phyloP scores from a whole-genome alignment of 2,329 filamentous ascomycete genomes.

The Davidsoniella virescens region DNA sequence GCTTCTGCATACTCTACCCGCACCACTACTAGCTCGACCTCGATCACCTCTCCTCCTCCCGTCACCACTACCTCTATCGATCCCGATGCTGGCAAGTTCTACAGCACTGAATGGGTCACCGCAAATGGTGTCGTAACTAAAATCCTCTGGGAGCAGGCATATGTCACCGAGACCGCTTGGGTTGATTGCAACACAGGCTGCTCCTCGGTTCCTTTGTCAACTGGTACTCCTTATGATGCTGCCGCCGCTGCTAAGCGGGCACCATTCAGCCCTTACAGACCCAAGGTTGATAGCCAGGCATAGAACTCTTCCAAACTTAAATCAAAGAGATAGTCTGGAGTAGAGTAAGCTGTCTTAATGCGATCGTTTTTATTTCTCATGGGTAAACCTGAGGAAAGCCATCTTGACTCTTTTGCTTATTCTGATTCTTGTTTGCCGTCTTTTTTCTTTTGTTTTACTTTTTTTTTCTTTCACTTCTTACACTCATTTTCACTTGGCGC shows the following conservation, averaged over 20 bases:
- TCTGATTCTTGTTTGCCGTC: not conserved
- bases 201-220: conserved; percentile 13
- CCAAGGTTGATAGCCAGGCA: conserved; percentile 10
- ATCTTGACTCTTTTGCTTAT: not conserved
- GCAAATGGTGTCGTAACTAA: conserved; percentile 34
- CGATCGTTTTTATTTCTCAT: too few relatives aligned
- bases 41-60: conserved; percentile 11
- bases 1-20: not conserved
- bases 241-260: conserved; percentile 17
- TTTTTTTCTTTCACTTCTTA: not conserved
- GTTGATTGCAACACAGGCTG: conserved; percentile 26
- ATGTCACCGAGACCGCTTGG: conserved; percentile 35
- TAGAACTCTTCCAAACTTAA: not conserved
- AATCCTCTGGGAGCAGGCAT: conserved; percentile 39
- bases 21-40: not conserved
- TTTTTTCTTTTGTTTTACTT: not conserved
- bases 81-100: conserved; percentile 21
- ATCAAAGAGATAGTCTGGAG: not conserved
- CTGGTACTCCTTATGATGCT: too few relatives aligned
- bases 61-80: conserved; percentile 17
- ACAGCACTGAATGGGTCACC: conserved; percentile 38
- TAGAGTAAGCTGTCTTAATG: not conserved
- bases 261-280: conserved; percentile 27
- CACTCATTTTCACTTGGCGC: not conserved
- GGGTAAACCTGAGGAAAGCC: not conserved